Conservation (phyloP, 331 rosid species). For the Pyrus hybrid region DNA sequence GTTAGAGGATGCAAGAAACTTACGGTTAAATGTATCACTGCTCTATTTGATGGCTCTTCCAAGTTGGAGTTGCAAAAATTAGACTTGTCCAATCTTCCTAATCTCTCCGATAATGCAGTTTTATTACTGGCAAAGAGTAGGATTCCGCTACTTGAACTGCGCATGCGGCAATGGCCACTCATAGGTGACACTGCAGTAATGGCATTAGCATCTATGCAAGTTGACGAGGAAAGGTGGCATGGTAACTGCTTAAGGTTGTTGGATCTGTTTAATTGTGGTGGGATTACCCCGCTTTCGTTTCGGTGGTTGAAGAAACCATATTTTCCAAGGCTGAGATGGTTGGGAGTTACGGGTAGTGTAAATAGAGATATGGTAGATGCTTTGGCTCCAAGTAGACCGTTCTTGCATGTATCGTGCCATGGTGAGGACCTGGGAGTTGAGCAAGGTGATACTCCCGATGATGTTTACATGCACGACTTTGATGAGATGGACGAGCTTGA, state of each 20-base stretch:
- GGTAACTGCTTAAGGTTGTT: slow-evolving; percentile 65
- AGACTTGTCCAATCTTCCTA: slow-evolving; percentile 81
- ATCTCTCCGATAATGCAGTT: slow-evolving; percentile 72
- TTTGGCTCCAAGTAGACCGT: slow-evolving; percentile 66
- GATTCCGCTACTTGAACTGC: slow-evolving; percentile 56
- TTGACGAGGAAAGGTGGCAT: slow-evolving; percentile 58
- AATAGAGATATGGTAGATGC: slow-evolving; percentile 85
- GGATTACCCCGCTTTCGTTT: slow-evolving; percentile 70
- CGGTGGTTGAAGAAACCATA: slow-evolving; percentile 88
- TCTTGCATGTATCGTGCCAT: slow-evolving; percentile 70
- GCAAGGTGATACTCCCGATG: slow-evolving; percentile 50
- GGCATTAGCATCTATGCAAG: slow-evolving; percentile 91
- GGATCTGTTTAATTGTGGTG: slow-evolving; percentile 86
- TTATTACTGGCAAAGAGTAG: slow-evolving; percentile 54
- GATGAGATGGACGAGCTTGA: slow-evolving; percentile 80
- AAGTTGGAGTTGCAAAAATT: no score
- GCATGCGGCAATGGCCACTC: slow-evolving; percentile 81
- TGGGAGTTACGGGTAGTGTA: slow-evolving; percentile 82
- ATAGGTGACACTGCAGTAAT: slow-evolving; percentile 77
- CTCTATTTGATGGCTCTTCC: no score
- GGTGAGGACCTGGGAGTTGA: slow-evolving; percentile 83
- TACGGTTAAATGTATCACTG: no score
- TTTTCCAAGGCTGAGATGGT: slow-evolving; percentile 87
- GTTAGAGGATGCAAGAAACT: slow-evolving; percentile 90
- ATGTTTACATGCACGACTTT: slow-evolving; percentile 45